Base-by-base conservation (phyloP, 2,329 filamentous ascomycete genomes). In the Stagonosporopsis cucurbitacearum region DNA sequence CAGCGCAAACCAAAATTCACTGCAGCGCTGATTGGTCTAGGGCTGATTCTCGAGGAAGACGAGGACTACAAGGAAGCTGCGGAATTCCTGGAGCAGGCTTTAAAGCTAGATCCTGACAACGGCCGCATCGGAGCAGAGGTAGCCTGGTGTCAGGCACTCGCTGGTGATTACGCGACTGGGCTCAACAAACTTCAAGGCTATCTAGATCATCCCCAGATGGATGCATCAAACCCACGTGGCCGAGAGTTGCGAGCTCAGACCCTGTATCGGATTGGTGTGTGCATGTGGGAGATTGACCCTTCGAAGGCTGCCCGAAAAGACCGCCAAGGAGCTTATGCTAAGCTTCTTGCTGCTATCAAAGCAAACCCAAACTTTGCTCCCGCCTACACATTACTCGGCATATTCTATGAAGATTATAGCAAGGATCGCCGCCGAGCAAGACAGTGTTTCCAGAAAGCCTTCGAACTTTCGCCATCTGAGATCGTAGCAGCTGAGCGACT, bases 401-500 rank as follows among this genome's bases (percentile, higher is more conserved):
- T 94, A 7, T 99, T 90, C 78, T 99, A 97, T 70, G 87, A 88
- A 6, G 94, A 98, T 69, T 97, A 97, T 70, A 89, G 86, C 51
- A 92, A 88, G 63, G 95, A 98, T 74, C 92, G 88, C 75, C 90
- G 88, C 68, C 84, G 96, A 69, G 92, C 94, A 8, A 85, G 91
- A n/a, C 88, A 90, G 60, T 98, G 94, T 72, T 98, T 98, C 68
- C 91, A 97, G 67, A 97, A 98, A 73, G 95, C 95, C 0, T 90
- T 99, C 45, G 95, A 99, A 74, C 79, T 99, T 3, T 99, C 95
- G 0, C 80, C 92, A 0, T 88, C 90, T 0, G 95, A 99, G 71
- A 85, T 96, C 1, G 82, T 89, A 64, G 92, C 95, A 32, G 95
- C 95, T 0, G 91, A 98, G 74, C 86, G 92, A 25, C 83, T 99